Conservation (phyloP, 2,329 filamentous ascomycete species). For the Ophiostoma piceae region DNA sequence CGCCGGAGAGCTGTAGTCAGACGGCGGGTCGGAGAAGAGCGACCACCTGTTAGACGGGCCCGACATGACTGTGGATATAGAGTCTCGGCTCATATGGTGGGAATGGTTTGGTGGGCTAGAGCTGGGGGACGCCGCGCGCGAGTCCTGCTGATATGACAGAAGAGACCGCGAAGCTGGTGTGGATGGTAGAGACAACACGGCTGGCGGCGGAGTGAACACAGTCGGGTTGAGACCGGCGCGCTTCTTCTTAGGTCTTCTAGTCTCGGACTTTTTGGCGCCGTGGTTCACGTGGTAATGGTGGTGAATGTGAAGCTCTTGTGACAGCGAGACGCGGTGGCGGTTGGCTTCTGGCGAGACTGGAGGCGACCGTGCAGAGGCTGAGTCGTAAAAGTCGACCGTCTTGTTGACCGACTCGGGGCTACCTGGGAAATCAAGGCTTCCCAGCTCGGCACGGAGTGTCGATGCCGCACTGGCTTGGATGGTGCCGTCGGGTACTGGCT, state of each 20-base stretch:
- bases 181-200: slow-evolving; percentile 37
- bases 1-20: slow-evolving; percentile 66
- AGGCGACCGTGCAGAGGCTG: background rate
- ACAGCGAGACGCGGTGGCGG: slow-evolving; percentile 38
- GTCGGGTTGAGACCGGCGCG: slow-evolving; percentile 58
- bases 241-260: slow-evolving; percentile 65
- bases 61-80: slow-evolving; percentile 44
- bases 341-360: slow-evolving; percentile 28
- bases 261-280: slow-evolving; percentile 56
- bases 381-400: background rate
- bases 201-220: slow-evolving; percentile 54
- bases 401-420: slow-evolving; percentile 9
- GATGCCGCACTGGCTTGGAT: slow-evolving; percentile 38
- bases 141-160: slow-evolving; percentile 34
- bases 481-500: slow-evolving; percentile 53
- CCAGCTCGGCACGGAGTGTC: slow-evolving; percentile 68
- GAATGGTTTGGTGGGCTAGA: slow-evolving; percentile 33
- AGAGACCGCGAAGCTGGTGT: slow-evolving; percentile 40
- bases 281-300: slow-evolving; percentile 72
- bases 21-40: slow-evolving; percentile 53
- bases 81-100: slow-evolving; percentile 44
- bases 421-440: slow-evolving; percentile 28
- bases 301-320: slow-evolving; percentile 83
- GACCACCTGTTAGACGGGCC: slow-evolving; percentile 58
- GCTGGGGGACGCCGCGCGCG: slow-evolving; percentile 26